Percentiles rank a stretch among this genome's conserved stretches.
phyloP scores from a whole-genome alignment of 139 green algal genomes.

The Desmodesmus armatus region DNA sequence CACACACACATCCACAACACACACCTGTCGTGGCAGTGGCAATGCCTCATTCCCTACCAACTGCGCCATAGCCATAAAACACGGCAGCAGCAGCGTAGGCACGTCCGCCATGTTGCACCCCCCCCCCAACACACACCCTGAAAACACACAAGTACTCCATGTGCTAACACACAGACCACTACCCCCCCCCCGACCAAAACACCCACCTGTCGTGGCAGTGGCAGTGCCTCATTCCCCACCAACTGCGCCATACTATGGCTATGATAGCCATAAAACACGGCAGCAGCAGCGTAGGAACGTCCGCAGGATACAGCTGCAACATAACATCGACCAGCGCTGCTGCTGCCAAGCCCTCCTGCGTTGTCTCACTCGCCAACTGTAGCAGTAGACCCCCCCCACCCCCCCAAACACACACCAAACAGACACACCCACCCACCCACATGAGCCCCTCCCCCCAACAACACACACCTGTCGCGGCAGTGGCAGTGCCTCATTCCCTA shows the following conservation, averaged over 20 bases:
- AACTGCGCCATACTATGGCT: slow-evolving; percentile 40
- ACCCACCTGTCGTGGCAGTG: too few relatives aligned
- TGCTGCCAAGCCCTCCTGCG: slow-evolving; percentile 56
- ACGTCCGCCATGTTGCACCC: slow-evolving; percentile 47
- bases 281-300: slow-evolving; percentile 50
- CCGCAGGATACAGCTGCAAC: slow-evolving; percentile 53
- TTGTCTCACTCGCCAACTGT: too few relatives aligned
- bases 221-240: too few relatives aligned
- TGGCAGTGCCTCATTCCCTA: slow-evolving; percentile 35
- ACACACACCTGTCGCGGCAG: background rate
- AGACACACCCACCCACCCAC: too few relatives aligned
- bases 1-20: too few relatives aligned
- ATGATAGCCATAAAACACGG: slow-evolving; percentile 44
- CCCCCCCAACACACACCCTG: too few relatives aligned
- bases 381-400: too few relatives aligned
- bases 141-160: too few relatives aligned
- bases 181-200: too few relatives aligned
- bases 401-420: too few relatives aligned
- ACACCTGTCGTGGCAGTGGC: background rate
- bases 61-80: slow-evolving; percentile 52
- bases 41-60: slow-evolving; percentile 43
- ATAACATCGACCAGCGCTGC: slow-evolving; percentile 59
- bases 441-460: too few relatives aligned
- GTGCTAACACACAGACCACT: too few relatives aligned
- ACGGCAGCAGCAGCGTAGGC: slow-evolving; percentile 47